Percentiles rank a stretch among this genome's conserved stretches.
Conservation (phyloP, 1,284 basidiomycete genomes). For the Wallemia hederae region DNA sequence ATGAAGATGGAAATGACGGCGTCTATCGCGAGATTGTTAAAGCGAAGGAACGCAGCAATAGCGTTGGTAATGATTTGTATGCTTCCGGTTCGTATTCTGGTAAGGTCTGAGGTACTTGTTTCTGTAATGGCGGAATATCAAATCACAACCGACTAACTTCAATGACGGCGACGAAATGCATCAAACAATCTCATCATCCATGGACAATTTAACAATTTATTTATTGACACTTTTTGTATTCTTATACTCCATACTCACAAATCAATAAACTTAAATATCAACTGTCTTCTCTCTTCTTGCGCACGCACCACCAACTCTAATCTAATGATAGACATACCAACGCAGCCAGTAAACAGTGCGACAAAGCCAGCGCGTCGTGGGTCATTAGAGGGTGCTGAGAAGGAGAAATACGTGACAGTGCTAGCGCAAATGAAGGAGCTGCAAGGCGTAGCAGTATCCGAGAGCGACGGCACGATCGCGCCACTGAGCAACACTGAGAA, state of each 20-base stretch:
- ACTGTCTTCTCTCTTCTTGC: too few relatives aligned
- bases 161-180: too few relatives aligned
- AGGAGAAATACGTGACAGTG: background rate
- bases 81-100: too few relatives aligned
- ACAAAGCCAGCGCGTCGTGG: background rate
- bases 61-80: background rate
- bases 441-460: background rate
- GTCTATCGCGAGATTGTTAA: background rate
- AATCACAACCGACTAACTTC: too few relatives aligned
- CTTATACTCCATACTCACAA: background rate
- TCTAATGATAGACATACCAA: background rate
- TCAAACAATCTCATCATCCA: too few relatives aligned
- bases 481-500: background rate
- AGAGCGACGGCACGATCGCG: background rate
- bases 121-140: too few relatives aligned
- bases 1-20: background rate
- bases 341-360: background rate
- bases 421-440: background rate
- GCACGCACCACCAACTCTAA: too few relatives aligned
- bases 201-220: too few relatives aligned
- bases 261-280: too few relatives aligned
- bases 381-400: background rate
- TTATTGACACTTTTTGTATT: background rate
- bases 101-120: too few relatives aligned
- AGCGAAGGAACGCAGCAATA: background rate